A percentile compares a stretch with the other conserved stretches of the same genome.
These are phyloP conservation scores for Babesia sp. DNA, from an alignment of 169 alveolate species.

Conservation along the genomic window DNA sequence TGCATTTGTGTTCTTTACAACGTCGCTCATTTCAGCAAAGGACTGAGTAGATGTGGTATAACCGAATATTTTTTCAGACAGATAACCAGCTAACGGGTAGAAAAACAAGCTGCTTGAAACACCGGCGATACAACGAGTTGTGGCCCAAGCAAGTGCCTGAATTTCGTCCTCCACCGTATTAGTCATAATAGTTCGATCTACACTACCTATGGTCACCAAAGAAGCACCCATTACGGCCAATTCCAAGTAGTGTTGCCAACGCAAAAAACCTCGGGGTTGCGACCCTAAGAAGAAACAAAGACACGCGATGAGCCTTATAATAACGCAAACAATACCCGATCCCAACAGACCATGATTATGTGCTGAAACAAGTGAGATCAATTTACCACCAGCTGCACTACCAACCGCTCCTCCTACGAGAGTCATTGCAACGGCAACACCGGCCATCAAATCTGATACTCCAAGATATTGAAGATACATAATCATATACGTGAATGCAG, in stretches of 20 bases:
- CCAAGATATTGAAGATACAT: constrained; percentile 88
- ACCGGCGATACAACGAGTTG: neutral
- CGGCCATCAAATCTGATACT: constrained; percentile 84
- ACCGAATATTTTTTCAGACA: constrained; percentile 12
- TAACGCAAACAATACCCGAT: neutral
- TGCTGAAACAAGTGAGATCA: constrained; percentile 45
- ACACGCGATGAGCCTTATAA: neutral
- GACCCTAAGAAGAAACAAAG: constrained; percentile 6
- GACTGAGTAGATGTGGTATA: neutral
- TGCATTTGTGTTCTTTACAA: neutral
- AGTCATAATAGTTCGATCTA: constrained; percentile 3
- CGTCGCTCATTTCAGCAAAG: constrained; percentile 1
- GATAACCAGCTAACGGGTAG: neutral
- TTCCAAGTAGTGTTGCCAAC: constrained; percentile 14
- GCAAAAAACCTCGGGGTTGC: neutral
- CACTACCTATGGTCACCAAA: constrained; percentile 4
- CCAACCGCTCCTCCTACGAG: constrained; percentile 86
- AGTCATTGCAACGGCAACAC: constrained; percentile 78
- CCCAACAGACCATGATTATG: neutral
- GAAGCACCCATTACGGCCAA: neutral
- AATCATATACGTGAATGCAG: constrained; percentile 85
- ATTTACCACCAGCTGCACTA: constrained; percentile 84
- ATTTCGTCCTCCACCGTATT: neutral
- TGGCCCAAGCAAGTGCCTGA: constrained; percentile 1
- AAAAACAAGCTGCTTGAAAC: neutral